Conservation (phyloP, 1,284 basidiomycete genomes). For the Athelia sp. region DNA sequence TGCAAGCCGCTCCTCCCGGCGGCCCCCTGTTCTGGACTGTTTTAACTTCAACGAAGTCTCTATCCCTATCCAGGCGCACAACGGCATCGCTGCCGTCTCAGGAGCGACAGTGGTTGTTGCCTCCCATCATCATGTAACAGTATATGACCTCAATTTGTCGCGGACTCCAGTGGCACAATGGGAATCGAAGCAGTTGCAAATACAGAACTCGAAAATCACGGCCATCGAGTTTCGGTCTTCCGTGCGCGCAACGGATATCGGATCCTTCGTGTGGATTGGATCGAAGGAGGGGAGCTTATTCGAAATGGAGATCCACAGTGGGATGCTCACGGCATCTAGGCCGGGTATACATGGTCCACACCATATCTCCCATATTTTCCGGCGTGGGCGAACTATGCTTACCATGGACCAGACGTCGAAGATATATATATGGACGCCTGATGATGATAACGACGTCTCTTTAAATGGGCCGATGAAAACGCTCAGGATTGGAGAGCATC, state of each 20-base stretch:
- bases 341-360: conserved; percentile 54
- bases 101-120: conserved; percentile 63
- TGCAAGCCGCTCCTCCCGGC: conserved; percentile 74
- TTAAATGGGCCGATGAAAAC: conserved; percentile 51
- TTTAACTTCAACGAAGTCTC: conserved; percentile 41
- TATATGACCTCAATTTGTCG: conserved; percentile 52
- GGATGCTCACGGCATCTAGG: conserved; percentile 51
- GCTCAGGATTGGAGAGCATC: conserved; percentile 74
- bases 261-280: conserved; percentile 73
- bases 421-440: conserved; percentile 63
- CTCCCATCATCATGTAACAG: conserved; percentile 55
- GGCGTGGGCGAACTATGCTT: conserved; percentile 64
- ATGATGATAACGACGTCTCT: conserved; percentile 30
- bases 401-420: conserved; percentile 84
- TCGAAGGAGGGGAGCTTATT: conserved; percentile 85
- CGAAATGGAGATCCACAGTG: conserved; percentile 71
- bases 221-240: conserved; percentile 72
- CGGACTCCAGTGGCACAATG: conserved; percentile 46
- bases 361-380: conserved; percentile 66
- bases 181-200: conserved; percentile 57
- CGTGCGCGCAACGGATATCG: conserved; percentile 27
- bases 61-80: conserved; percentile 54
- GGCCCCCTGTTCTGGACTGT: conserved; percentile 53
- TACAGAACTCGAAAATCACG: conserved; percentile 69
- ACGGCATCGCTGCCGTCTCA: conserved; percentile 52